Percentiles rank a stretch among this genome's conserved stretches.
Evolutionary conservation across 2,329 filamentous ascomycete species (phyloP).

Genomic region (Aspergillus sp.): DNA sequence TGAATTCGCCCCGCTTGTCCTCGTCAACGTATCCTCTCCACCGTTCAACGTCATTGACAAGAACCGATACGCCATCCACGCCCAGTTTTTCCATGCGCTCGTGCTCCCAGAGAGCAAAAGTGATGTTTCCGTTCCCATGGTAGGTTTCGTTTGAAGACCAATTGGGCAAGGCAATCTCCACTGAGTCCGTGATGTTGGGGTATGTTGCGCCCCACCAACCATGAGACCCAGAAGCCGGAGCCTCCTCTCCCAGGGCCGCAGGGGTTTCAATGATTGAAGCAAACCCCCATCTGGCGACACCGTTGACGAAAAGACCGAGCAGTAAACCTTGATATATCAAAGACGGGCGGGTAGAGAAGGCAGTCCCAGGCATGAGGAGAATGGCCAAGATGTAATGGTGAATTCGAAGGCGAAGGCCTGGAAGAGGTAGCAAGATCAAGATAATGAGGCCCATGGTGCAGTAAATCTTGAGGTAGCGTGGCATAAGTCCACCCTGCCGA

Average conservation of each 20-base stretch:
- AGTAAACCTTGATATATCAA: constrained; percentile 86
- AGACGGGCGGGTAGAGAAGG: constrained; percentile 78
- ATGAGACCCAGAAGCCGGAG: constrained; percentile 38
- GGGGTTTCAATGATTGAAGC: constrained; percentile 83
- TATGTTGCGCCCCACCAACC: constrained; percentile 40
- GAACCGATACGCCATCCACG: constrained; percentile 54
- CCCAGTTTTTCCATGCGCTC: constrained; percentile 34
- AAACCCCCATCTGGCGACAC: constrained; percentile 90
- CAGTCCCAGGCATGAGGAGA: constrained; percentile 80
- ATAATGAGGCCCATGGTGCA: constrained; percentile 62
- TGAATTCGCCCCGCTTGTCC: constrained; percentile 43
- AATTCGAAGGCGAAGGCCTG: constrained; percentile 75
- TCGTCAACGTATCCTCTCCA: constrained; percentile 55
- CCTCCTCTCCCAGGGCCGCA: constrained; percentile 55
- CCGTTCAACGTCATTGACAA: constrained; percentile 62
- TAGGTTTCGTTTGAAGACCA: constrained; percentile 20
- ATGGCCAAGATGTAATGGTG: constrained; percentile 93
- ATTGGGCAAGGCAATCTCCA: constrained; percentile 41
- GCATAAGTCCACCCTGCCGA: constrained; percentile 75
- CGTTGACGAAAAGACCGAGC: constrained; percentile 88
- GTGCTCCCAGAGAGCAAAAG: constrained; percentile 39
- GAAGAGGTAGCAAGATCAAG: constrained; percentile 65
- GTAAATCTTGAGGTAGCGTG: constrained; percentile 74
- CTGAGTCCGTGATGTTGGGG: constrained; percentile 51
- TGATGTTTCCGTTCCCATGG: constrained; percentile 42